A percentile compares a stretch with the other conserved stretches of the same genome.
phyloP scores from a whole-genome alignment of 2,329 filamentous ascomycete species.

The Fragosphaeria purpurea region DNA sequence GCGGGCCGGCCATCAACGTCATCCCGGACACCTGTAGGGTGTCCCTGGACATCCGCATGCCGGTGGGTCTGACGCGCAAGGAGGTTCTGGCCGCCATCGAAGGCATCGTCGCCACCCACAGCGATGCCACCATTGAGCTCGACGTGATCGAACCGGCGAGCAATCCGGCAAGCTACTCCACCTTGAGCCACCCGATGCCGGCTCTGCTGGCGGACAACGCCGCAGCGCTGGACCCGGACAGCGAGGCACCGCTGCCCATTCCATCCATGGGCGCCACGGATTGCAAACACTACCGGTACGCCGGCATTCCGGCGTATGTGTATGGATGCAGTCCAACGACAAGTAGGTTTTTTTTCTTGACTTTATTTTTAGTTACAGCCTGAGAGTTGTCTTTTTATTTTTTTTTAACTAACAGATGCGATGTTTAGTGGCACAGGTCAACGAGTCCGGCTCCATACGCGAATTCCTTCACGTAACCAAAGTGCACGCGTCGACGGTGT shows the following conservation, averaged over 20 bases:
- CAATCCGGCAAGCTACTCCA: constrained; percentile 8
- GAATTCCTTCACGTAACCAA: constrained; percentile 9
- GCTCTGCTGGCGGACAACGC: constrained; percentile 4
- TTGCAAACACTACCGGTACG: constrained; percentile 11
- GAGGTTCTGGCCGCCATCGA: neutral
- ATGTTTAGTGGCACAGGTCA: constrained; percentile 8
- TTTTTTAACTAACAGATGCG: neutral
- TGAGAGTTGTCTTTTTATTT: too few species aligned
- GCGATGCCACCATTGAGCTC: neutral
- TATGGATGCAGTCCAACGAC: constrained; percentile 8
- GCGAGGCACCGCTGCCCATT: constrained; percentile 3
- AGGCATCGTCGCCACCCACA: neutral
- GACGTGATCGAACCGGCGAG: constrained; percentile 7
- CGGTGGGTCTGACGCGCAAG: constrained; percentile 2
- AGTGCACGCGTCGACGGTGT: constrained; percentile 5
- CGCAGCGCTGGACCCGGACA: neutral
- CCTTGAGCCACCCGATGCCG: constrained; percentile 1
- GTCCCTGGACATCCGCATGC: constrained; percentile 7
- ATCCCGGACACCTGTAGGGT: constrained; percentile 4
- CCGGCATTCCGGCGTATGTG: constrained; percentile 5
- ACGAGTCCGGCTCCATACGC: constrained; percentile 8
- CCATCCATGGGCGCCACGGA: constrained; percentile 10
- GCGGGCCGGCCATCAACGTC: constrained; percentile 6
- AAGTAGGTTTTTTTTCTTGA: neutral
- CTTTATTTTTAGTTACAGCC: too few species aligned